Base-by-base conservation (phyloP, 352 stramenopile species). In the Halophytophthora batemanensis region DNA sequence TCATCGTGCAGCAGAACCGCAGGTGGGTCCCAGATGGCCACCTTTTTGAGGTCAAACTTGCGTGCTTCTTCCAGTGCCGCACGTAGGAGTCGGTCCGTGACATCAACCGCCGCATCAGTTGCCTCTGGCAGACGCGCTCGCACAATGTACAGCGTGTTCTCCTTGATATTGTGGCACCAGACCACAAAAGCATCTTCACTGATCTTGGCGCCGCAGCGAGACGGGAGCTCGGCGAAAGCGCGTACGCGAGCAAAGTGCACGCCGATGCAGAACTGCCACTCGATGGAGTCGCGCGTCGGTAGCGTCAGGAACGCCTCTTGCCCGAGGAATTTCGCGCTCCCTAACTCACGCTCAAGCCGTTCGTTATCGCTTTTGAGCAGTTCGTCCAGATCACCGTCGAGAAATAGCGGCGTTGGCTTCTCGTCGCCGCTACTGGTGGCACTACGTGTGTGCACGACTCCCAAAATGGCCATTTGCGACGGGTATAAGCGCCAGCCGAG, bases 121-220 rank as follows among this genome's bases (percentile, higher is more conserved):
- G 21, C 22, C 0, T 48, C 45, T 23, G 70, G 59, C n/a, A 86
- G 64, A 0, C 71, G 64, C 49, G 69, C 64, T 18, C 65, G 74
- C 37, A 82, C 45, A 23, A 86, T 44, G 51, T 82, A 81, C 34
- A 88, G 60, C 48, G 70, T 74, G 25, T 61, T 69, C 37, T 70
- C 73, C 52, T 86, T 86, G 29, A 84, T 33, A 37, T 85, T 82
- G 64, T 86, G 74, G 52, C 66, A 82, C 77, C 77, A 89, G 12
- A 89, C 40, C 10, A 86, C 38, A 34, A 86, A 86, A 0, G 71
- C 73, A 23, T 82, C 62, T 33, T 63, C 35, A 28, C 54, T 59
- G 25, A 82, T 19, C 25, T 61, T 57, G 25, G 69, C 56, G 13
- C 77, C 77, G 29, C 70, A 82, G 12, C 51, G 62, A 40, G 36